A percentile compares a stretch with the other conserved stretches of the same genome.
These are phyloP conservation scores for Perkinsus olseni DNA, from an alignment of 169 alveolate genomes.

Conservation along the genomic window DNA sequence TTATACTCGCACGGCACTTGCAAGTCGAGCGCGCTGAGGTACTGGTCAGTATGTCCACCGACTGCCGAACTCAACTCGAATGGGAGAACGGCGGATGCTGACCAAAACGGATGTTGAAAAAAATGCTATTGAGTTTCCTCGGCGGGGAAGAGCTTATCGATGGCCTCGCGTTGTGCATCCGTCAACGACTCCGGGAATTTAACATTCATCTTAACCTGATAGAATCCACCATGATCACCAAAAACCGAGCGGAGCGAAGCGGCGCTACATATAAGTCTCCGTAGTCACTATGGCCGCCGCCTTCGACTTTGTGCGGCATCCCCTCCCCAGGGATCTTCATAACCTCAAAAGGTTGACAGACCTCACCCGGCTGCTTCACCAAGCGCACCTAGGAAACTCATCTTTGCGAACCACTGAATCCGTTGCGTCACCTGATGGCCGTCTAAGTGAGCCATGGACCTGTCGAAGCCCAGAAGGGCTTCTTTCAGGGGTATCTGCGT, in stretches of 20 bases:
- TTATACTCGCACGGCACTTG: no score
- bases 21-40: no score
- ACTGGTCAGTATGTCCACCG: no score
- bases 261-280: background rate
- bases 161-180: background rate
- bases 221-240: background rate
- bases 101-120: background rate
- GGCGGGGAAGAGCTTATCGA: background rate
- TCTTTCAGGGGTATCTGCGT: slow-evolving; percentile 2
- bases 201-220: background rate
- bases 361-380: background rate
- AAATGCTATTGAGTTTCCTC: background rate
- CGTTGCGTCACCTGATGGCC: slow-evolving; percentile 2
- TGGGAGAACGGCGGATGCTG: no score
- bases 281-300: background rate
- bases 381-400: background rate
- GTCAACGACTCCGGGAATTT: background rate
- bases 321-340: background rate
- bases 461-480: slow-evolving; percentile 3
- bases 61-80: no score
- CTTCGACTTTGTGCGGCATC: slow-evolving; percentile 11
- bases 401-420: background rate
- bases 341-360: slow-evolving; percentile 1
- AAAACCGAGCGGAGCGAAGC: background rate
- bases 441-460: background rate